Base-by-base conservation (phyloP, 371 early-diverging fungal genomes). In the Basidiobolus heterosporus region DNA sequence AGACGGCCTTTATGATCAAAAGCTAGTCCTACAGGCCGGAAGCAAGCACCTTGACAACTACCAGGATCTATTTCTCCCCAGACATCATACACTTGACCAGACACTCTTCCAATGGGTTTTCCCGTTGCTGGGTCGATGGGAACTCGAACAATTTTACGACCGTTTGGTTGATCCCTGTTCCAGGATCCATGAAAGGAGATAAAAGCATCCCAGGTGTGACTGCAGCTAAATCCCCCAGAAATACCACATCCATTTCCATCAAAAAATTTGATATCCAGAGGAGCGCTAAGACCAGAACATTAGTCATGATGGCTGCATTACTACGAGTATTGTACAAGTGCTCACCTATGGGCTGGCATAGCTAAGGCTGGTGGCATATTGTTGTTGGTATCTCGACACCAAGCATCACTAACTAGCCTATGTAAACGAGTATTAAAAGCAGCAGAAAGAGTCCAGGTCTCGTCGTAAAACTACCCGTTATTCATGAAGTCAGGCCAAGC, bases 161-260 rank as follows among this genome's bases (percentile, higher is more conserved):
- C 63, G 1, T 40, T n/a, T 5, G 63, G 59, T 14, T 50, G 36
- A 22, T 54, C 52, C 14, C 59, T 54, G 47, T 62, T 57, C 60
- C 63, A 59, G 15, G 60, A 59, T 8, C 63, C 63, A 43, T 53
- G 57, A 21, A 59, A 56, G 7, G 63, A 44, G 21, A 59, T 38
- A 49, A 54, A 49, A 15, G 50, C 35, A 17, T 51, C 52, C n/a
- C 59, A 50, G 5, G 22, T 21, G 6, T 18, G 30, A 22, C 35
- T 36, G 36, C 59, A 54, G 13, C 49, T 52, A 19, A 52, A 45
- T 16, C 23, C 17, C 18, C 36, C 30, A 41, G 41, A 0, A 18
- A 2, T 24, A 44, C 42, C 46, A 6, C 55, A 44, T 22, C 41
- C 54, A 15, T 16, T 35, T 2, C 45, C 30, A 19, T 19, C 35